phyloP scores from a whole-genome alignment of 2,329 filamentous ascomycete genomes.

The Stachybotrys echinatus region DNA sequence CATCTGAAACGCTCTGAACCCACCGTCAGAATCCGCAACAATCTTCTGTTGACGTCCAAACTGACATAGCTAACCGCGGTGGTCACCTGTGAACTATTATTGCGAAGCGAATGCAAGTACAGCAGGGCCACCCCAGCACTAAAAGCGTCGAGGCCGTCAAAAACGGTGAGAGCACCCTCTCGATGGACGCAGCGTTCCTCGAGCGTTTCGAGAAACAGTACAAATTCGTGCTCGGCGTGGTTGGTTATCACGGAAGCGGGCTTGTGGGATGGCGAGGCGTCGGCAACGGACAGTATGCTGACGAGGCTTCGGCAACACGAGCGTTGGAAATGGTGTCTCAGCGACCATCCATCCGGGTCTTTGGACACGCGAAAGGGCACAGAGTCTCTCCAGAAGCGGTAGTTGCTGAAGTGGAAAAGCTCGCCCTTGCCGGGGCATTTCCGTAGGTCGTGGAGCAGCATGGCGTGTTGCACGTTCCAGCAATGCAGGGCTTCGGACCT shows the following conservation, averaged over 20 bases:
- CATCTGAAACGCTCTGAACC: too few relatives aligned
- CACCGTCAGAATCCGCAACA: too few relatives aligned
- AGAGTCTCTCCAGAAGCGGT: slow-evolving; percentile 6
- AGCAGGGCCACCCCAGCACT: slow-evolving; percentile 3
- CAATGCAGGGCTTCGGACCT: neutral
- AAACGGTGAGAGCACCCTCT: slow-evolving; percentile 4
- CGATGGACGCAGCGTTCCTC: slow-evolving; percentile 3
- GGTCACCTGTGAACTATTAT: too few relatives aligned
- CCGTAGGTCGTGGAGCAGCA: slow-evolving; percentile 5
- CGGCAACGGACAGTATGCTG: slow-evolving; percentile 1
- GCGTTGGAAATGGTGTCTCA: slow-evolving; percentile 5
- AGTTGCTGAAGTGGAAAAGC: slow-evolving; percentile 8
- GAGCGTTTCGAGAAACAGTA: slow-evolving; percentile 1
- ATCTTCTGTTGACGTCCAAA: too few relatives aligned
- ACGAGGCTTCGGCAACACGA: slow-evolving; percentile 2
- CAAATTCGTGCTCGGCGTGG: slow-evolving; percentile 4
- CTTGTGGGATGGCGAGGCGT: neutral
- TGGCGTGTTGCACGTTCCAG: slow-evolving; percentile 7
- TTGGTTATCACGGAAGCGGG: slow-evolving; percentile 2
- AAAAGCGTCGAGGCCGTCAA: slow-evolving; percentile 5
- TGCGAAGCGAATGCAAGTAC: too few relatives aligned
- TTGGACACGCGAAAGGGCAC: neutral
- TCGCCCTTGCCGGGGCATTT: slow-evolving; percentile 3
- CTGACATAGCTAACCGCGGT: too few relatives aligned
- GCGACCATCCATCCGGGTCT: neutral